Evolutionary conservation across 169 alveolate genomes (phyloP).

Genomic region (Plasmodium malariae): DNA sequence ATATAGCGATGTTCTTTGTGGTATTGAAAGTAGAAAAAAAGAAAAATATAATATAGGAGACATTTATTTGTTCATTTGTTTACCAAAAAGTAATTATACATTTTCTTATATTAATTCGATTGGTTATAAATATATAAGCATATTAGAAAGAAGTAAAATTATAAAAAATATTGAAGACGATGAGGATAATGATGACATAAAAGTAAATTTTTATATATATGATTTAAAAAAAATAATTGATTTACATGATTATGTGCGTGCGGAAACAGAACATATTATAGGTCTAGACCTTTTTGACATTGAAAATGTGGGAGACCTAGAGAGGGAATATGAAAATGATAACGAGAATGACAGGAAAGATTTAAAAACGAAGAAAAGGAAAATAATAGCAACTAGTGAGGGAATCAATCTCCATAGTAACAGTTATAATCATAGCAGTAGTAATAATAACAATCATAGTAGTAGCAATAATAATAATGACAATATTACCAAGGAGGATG

Average conservation of each 20-base stretch:
- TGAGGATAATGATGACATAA: conserved; percentile 65
- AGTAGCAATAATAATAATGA: conserved; percentile 7
- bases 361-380: neutral
- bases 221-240: conserved; percentile 31
- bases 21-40: conserved; percentile 74
- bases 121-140: conserved; percentile 86
- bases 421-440: no score
- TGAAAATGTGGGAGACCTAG: conserved; percentile 4
- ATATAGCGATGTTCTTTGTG: conserved; percentile 55
- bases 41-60: conserved; percentile 69
- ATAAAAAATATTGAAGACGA: conserved; percentile 79
- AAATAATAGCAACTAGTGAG: neutral
- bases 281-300: conserved; percentile 19
- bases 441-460: no score
- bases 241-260: conserved; percentile 37
- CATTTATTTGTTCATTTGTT: conserved; percentile 57
- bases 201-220: conserved; percentile 42
- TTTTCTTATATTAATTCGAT: conserved; percentile 80
- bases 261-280: conserved; percentile 32
- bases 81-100: conserved; percentile 80
- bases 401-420: neutral
- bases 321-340: conserved; percentile 11
- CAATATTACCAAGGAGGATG: neutral
- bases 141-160: conserved; percentile 82
- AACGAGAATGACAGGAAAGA: neutral